phyloP scores from a whole-genome alignment of 1,284 basidiomycete species.

The Naganishia liquefaciens region DNA sequence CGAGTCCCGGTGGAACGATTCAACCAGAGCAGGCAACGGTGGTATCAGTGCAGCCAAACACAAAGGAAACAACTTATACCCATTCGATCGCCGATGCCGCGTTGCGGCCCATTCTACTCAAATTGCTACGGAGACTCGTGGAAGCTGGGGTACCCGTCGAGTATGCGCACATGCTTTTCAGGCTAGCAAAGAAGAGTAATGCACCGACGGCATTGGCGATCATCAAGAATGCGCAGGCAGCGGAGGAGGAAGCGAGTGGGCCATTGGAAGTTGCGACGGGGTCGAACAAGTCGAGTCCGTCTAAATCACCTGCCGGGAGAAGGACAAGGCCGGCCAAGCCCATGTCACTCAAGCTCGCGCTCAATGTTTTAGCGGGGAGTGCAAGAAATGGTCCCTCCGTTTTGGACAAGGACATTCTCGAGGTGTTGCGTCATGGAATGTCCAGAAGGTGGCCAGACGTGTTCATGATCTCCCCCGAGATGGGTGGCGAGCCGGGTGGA shows the following conservation, averaged over 20 bases:
- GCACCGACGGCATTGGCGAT: slow-evolving; percentile 17
- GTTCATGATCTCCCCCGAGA: slow-evolving; percentile 44
- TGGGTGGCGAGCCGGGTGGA: slow-evolving; percentile 37
- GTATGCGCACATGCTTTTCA: slow-evolving; percentile 47
- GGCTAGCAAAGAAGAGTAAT: slow-evolving; percentile 36
- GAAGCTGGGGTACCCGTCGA: slow-evolving; percentile 44
- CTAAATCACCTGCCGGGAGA: slow-evolving; percentile 12
- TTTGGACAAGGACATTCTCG: slow-evolving; percentile 42
- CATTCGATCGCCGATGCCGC: slow-evolving; percentile 27
- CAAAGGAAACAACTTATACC: neutral
- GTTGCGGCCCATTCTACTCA: slow-evolving; percentile 42
- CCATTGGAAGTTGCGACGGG: neutral
- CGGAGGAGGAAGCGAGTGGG: neutral
- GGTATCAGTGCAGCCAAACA: neutral
- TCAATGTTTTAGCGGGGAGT: slow-evolving; percentile 25
- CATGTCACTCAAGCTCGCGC: slow-evolving; percentile 19
- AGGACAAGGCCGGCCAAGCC: slow-evolving; percentile 19
- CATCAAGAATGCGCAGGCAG: slow-evolving; percentile 8
- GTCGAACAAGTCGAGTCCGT: slow-evolving; percentile 10
- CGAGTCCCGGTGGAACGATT: slow-evolving; percentile 17
- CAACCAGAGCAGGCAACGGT: neutral
- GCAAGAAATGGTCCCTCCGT: slow-evolving; percentile 31
- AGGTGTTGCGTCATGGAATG: slow-evolving; percentile 47
- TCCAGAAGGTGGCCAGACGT: slow-evolving; percentile 45
- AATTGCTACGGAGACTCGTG: slow-evolving; percentile 41